phyloP scores from a whole-genome alignment of 345 rosid genomes.

The Linum usitatissimum region DNA sequence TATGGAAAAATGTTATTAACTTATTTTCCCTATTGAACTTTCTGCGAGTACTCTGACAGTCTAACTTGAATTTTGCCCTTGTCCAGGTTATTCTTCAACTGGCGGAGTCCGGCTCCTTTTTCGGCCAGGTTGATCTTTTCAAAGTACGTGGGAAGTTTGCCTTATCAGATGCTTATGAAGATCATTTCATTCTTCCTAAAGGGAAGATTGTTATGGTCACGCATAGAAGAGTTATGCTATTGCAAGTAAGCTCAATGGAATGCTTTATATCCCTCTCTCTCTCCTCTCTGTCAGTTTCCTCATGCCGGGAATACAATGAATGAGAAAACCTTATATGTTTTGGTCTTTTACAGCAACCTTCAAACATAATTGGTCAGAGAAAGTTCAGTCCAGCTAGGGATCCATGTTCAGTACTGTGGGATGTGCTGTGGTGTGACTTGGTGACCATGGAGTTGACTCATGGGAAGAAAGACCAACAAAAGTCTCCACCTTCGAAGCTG shows the following conservation, averaged over 20 bases:
- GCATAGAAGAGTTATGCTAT: conserved; percentile 68
- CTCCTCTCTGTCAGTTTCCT: neutral
- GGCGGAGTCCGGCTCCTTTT: conserved; percentile 87
- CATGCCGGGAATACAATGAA: neutral
- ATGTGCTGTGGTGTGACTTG: conserved; percentile 69
- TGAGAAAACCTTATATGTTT: neutral
- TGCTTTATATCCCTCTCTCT: neutral
- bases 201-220: conserved; percentile 66
- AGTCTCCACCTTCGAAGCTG: conserved; percentile 61
- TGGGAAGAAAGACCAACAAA: conserved; percentile 74
- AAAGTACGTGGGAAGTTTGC: conserved; percentile 99
- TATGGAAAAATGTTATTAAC: neutral
- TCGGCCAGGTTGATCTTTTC: conserved; percentile 91
- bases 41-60: conserved; percentile 8
- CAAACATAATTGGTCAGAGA: conserved; percentile 75
- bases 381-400: conserved; percentile 86
- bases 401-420: conserved; percentile 90
- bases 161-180: conserved; percentile 91
- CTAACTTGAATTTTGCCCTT: conserved; percentile 13
- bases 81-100: conserved; percentile 83
- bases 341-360: conserved; percentile 56
- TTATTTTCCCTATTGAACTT: neutral
- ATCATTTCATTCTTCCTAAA: conserved; percentile 76
- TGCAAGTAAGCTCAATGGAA: conserved; percentile 51
- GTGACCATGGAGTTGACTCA: conserved; percentile 68